Evolutionary conservation across 2,329 filamentous ascomycete species (phyloP).

Genomic region (Zymoseptoria crescenta): DNA sequence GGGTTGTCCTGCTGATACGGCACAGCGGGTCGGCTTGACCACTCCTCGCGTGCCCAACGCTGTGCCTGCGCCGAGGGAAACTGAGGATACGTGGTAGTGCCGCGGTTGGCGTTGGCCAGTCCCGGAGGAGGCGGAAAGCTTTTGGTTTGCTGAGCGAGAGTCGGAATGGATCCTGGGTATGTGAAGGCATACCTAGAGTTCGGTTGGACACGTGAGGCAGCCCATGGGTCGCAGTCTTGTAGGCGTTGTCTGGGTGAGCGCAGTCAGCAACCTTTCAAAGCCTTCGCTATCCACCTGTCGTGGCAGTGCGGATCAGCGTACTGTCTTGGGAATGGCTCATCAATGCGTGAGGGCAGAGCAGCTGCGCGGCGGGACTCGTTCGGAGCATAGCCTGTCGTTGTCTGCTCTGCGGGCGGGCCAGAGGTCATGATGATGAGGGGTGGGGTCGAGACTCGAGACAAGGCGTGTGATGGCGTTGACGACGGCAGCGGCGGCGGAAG

Average conservation of each 20-base stretch:
- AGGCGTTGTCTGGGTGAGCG: slow-evolving; percentile 19
- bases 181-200: slow-evolving; percentile 23
- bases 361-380: slow-evolving; percentile 20
- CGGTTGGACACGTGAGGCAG: slow-evolving; percentile 18
- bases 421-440: slow-evolving; percentile 13
- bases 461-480: background rate
- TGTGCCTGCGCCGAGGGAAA: slow-evolving; percentile 20
- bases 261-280: background rate
- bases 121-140: slow-evolving; percentile 23
- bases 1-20: slow-evolving; percentile 18
- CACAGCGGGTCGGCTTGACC: slow-evolving; percentile 20
- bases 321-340: slow-evolving; percentile 20
- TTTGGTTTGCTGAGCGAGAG: slow-evolving; percentile 16
- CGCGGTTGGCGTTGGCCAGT: slow-evolving; percentile 16
- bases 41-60: slow-evolving; percentile 23
- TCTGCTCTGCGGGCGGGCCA: slow-evolving; percentile 17
- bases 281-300: background rate
- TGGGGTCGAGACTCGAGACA: background rate
- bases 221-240: slow-evolving; percentile 24
- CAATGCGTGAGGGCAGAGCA: slow-evolving; percentile 17
- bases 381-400: slow-evolving; percentile 19
- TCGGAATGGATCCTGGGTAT: slow-evolving; percentile 14
- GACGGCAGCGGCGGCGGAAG: slow-evolving; percentile 7
- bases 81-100: slow-evolving; percentile 15
- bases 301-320: slow-evolving; percentile 5